phyloP scores from a whole-genome alignment of 306 rosid genomes.

The Dicorynia guianensis region DNA sequence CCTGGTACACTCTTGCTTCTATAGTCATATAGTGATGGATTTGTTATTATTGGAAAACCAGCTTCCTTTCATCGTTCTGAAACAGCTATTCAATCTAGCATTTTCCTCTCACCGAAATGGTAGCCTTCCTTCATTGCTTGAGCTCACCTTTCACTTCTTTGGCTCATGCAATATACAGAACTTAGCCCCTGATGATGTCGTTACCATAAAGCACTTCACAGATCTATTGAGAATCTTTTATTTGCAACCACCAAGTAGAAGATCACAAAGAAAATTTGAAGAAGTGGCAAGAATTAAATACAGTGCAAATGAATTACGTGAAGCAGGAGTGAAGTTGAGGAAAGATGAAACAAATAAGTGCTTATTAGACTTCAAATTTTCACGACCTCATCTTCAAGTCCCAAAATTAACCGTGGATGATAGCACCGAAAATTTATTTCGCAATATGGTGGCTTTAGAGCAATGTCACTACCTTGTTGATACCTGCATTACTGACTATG shows the following conservation, averaged over 20 bases:
- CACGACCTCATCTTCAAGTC: neutral
- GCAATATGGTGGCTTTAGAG: conserved; percentile 20
- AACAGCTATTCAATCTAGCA: neutral
- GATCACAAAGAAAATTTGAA: accelerated
- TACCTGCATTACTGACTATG: neutral
- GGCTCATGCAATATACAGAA: neutral
- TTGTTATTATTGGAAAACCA: too few species aligned
- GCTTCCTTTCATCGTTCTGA: too few species aligned
- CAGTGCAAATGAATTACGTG: neutral
- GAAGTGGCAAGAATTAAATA: too few species aligned
- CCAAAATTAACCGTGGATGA: accelerated
- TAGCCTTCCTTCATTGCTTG: neutral
- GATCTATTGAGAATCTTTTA: neutral
- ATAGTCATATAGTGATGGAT: too few species aligned
- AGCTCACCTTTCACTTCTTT: neutral
- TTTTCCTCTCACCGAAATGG: neutral
- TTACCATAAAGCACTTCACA: neutral
- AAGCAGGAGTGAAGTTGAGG: conserved; percentile 19
- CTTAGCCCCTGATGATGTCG: neutral
- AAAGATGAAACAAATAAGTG: neutral
- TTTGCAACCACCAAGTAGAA: neutral
- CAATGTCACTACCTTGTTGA: neutral
- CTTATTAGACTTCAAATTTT: neutral
- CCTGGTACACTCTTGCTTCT: too few species aligned
- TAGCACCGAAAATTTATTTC: accelerated